Conservation (phyloP, 2,329 filamentous ascomycete species). For the Graphiopsis chlorocephala region DNA sequence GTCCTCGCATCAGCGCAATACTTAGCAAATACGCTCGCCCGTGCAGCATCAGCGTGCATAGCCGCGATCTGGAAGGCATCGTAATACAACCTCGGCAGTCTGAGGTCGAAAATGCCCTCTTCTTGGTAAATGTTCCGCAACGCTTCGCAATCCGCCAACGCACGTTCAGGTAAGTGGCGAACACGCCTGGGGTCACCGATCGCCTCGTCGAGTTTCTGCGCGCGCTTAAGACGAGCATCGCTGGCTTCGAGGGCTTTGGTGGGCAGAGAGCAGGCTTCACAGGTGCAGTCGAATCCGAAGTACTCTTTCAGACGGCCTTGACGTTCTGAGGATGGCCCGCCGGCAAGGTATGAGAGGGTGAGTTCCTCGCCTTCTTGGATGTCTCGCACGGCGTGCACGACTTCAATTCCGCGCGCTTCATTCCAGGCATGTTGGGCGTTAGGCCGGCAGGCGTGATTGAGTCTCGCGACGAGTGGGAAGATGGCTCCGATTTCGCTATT, state of each 20-base stretch:
- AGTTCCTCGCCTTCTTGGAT: conserved; percentile 39
- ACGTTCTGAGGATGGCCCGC: conserved; percentile 22
- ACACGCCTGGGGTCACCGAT: conserved; percentile 26
- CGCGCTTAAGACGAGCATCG: conserved; percentile 25
- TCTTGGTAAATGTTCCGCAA: conserved; percentile 20
- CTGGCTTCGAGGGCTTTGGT: conserved; percentile 31
- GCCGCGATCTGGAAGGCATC: conserved; percentile 29
- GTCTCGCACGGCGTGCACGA: conserved; percentile 36
- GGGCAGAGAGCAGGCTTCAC: conserved; percentile 38
- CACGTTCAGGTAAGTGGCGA: conserved; percentile 19
- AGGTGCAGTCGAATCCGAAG: conserved; percentile 38
- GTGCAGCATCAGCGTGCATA: conserved; percentile 24
- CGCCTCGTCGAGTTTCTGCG: conserved; percentile 24
- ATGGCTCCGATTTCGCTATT: conserved; percentile 30
- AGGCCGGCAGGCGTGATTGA: conserved; percentile 40
- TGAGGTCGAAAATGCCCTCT: conserved; percentile 23
- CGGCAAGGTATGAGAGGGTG: conserved; percentile 36
- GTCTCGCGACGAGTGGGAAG: conserved; percentile 35
- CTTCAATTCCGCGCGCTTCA: conserved; percentile 21
- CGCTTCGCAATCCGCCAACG: conserved; percentile 21
- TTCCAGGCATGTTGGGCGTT: conserved; percentile 40
- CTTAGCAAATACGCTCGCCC: conserved; percentile 23
- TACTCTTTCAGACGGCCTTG: conserved; percentile 20
- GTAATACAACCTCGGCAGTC: conserved; percentile 26
- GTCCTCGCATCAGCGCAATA: conserved; percentile 20